A percentile compares a stretch with the other conserved stretches of the same genome.
Conservation (phyloP, 164 flowering plant species). For the Taxillus chinensis region DNA sequence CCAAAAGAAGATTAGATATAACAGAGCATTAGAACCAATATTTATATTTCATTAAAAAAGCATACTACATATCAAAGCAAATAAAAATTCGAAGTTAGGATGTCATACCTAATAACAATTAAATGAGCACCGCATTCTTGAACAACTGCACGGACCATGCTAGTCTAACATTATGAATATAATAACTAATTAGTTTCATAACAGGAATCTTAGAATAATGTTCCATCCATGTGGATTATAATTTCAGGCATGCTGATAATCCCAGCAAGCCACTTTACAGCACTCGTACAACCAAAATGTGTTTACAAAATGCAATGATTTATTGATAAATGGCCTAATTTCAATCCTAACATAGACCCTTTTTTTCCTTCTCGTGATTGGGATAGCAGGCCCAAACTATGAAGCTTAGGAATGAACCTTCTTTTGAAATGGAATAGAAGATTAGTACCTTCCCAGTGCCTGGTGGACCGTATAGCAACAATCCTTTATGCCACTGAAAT, state of each 20-base stretch:
- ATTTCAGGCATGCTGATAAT: no score
- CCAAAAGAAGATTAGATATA: constrained; percentile 7
- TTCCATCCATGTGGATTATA: no score
- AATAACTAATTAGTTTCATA: not conserved
- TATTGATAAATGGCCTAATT: no score
- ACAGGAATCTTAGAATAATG: no score
- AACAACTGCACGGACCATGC: constrained; percentile 94
- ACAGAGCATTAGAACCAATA: not conserved
- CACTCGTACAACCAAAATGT: no score
- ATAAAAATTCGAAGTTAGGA: not conserved
- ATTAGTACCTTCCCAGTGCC: constrained; percentile 84
- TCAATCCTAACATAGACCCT: no score
- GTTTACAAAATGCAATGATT: no score
- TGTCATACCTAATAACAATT: constrained; percentile 54
- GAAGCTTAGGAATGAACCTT: no score
- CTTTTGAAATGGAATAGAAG: not conserved
- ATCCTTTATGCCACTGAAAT: constrained; percentile 80
- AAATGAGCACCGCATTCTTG: constrained; percentile 78
- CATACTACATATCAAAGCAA: not conserved
- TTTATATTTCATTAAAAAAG: not conserved
- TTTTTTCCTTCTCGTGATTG: no score
- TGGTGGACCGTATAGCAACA: constrained; percentile 89
- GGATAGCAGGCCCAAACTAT: no score
- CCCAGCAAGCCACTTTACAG: no score
- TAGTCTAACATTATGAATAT: constrained; percentile 44